Evolutionary conservation across 2,329 filamentous ascomycete genomes (phyloP), one percentile per base, ranked within the genome.

Genomic region (Paecilomyces sp.): DNA sequence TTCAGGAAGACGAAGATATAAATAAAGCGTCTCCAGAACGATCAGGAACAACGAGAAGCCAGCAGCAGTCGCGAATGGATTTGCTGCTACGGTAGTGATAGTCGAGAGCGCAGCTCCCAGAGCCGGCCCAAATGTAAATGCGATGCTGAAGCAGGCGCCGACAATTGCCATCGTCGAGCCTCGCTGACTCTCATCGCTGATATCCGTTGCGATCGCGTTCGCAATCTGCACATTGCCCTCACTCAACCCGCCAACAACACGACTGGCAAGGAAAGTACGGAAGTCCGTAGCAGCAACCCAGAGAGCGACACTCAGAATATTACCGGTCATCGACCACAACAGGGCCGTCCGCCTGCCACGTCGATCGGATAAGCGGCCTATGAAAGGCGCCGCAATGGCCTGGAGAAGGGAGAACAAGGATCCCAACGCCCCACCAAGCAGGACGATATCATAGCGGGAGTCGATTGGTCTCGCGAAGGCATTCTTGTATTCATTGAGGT

Each of bases 171-270:
- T 97, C 51, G 94, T 97, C 22, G 91, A 87, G 24, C 93, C 91
- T 30, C 94, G 86, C 69, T 88, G 89, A 60, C 84, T 83, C 66
- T 93, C 89, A 68, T 95, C 92, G 52, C 91, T 96, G 65, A 99
- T 92, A 73, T 99, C 94, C 47, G 93, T 94, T 18, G 94, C 94
- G 73, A 99, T 97, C 51, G 94, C 93, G 63, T 93, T 94, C 3
- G 94, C 93, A 13, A 99, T 82, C 79, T 99, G 94, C 2, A 99
- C 90, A 68, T 99, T 99, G 63, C 94, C 94, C 78, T 99, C 94
- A 59, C 92, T 97, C 64, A 99, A 77, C 0, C 94, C 94, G 25
- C 94, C 94, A 0, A 99, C 90, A 1, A 99, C 79, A 56, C 94
- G 87, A 67, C 91, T 96, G n/a, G 92, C 90, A 31, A 99, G 82